phyloP scores from a whole-genome alignment of 345 rosid genomes.

The Brassica juncea region DNA sequence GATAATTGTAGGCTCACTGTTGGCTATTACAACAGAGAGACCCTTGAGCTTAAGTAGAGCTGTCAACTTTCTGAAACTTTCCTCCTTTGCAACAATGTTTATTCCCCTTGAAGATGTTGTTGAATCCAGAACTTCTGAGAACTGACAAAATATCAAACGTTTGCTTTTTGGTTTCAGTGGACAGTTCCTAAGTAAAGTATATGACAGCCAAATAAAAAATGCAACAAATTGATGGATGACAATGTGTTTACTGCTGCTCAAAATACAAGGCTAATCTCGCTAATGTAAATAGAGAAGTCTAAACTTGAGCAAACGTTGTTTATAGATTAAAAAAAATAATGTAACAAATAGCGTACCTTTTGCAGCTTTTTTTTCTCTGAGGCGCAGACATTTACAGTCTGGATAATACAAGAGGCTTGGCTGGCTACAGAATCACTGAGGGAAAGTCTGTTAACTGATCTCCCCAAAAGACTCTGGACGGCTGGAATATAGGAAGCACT shows the following conservation, averaged over 20 bases:
- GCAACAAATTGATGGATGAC: neutral
- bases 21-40: constrained; percentile 41
- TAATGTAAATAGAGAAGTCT: neutral
- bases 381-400: constrained; percentile 49
- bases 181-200: neutral
- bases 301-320: neutral
- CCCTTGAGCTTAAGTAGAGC: constrained; percentile 48
- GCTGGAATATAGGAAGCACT: constrained; percentile 34
- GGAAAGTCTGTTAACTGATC: constrained; percentile 52
- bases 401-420: constrained; percentile 55
- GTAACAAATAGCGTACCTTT: constrained; percentile 47
- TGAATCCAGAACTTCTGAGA: constrained; percentile 21
- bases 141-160: neutral
- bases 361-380: constrained; percentile 45
- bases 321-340: neutral
- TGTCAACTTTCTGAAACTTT: constrained; percentile 38
- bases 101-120: constrained; percentile 41
- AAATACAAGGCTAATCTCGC: neutral
- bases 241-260: neutral
- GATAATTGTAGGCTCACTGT: constrained; percentile 14
- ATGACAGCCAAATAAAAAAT: neutral
- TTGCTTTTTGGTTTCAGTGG: neutral
- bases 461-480: constrained; percentile 46
- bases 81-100: constrained; percentile 45
- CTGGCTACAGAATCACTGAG: constrained; percentile 47